Conservation (phyloP, 2,329 filamentous ascomycete genomes). For the Ophiostoma sp. region DNA sequence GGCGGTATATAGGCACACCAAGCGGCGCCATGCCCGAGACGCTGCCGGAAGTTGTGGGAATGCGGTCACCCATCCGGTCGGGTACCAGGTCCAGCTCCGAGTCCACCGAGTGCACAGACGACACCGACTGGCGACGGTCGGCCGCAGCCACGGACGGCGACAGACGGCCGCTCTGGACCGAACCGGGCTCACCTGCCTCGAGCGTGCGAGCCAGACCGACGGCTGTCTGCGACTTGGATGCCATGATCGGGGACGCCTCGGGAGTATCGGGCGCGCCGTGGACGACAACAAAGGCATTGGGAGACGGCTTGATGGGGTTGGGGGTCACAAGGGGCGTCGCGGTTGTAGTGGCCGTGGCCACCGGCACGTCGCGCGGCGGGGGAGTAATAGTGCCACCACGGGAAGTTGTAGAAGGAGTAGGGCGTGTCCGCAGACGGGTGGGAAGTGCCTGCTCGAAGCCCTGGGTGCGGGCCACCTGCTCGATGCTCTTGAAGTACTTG, state of each 20-base stretch:
- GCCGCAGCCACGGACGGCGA: background rate
- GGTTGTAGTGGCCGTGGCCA: conserved; percentile 21
- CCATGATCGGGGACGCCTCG: conserved; percentile 44
- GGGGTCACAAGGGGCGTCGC: conserved; percentile 22
- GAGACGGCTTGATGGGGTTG: conserved; percentile 21
- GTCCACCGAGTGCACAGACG: background rate
- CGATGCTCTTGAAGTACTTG: conserved; percentile 59
- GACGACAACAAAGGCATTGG: conserved; percentile 30
- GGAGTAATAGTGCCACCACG: conserved; percentile 16
- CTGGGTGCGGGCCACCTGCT: conserved; percentile 46
- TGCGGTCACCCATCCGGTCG: conserved; percentile 56
- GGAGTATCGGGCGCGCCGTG: conserved; percentile 37
- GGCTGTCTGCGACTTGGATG: conserved; percentile 33
- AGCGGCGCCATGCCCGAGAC: conserved; percentile 30
- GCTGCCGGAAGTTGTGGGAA: conserved; percentile 38
- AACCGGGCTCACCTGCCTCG: conserved; percentile 6
- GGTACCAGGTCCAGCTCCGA: conserved; percentile 54
- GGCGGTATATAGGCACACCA: conserved; percentile 27
- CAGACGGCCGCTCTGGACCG: conserved; percentile 12
- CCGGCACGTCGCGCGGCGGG: background rate
- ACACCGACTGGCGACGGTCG: conserved; percentile 13
- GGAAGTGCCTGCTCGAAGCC: conserved; percentile 45
- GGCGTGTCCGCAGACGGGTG: conserved; percentile 48
- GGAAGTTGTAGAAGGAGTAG: conserved; percentile 11
- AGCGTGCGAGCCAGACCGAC: background rate